A percentile compares a stretch with the other conserved stretches of the same genome.
Conservation (phyloP, 176 grass and related monocot genomes). For the Phyllostachys edulis region DNA sequence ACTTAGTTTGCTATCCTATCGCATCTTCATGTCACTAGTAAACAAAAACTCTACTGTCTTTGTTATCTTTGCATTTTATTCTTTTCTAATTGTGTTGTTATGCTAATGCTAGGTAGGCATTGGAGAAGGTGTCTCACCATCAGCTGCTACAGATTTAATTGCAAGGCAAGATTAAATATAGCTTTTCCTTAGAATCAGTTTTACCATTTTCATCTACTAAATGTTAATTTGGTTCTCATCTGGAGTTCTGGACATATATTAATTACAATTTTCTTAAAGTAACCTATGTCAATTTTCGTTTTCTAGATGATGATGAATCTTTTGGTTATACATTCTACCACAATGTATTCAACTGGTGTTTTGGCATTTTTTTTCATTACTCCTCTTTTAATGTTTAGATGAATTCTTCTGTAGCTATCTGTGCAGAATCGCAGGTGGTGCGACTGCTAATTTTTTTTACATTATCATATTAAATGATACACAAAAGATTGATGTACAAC, state of each 20-base stretch:
- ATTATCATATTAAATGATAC: neutral
- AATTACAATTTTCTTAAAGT: slow-evolving; percentile 11
- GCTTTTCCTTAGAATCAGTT: neutral
- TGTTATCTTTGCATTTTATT: slow-evolving; percentile 17
- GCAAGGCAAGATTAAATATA: slow-evolving; percentile 54
- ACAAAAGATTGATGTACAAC: neutral
- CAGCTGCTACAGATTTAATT: slow-evolving; percentile 97
- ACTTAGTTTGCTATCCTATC: slow-evolving; percentile 13
- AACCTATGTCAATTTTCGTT: neutral
- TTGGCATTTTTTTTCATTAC: neutral
- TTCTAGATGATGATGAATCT: slow-evolving; percentile 11
- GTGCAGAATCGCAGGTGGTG: neutral
- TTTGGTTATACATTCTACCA: slow-evolving; percentile 13
- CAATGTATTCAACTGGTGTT: neutral
- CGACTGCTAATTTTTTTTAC: neutral
- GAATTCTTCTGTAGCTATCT: slow-evolving; percentile 3
- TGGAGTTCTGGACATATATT: slow-evolving; percentile 26
- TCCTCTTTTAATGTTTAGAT: slow-evolving; percentile 11
- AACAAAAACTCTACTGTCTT: neutral
- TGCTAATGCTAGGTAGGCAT: slow-evolving; percentile 1
- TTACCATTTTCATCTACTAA: neutral
- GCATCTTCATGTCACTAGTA: neutral
- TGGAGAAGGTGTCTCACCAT: slow-evolving; percentile 95
- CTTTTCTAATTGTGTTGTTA: slow-evolving; percentile 33
- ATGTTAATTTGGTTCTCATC: slow-evolving; percentile 30